These are phyloP conservation scores for Emmonsia crescens DNA, from an alignment of 2,329 filamentous ascomycete genomes.

Conservation along the genomic window DNA sequence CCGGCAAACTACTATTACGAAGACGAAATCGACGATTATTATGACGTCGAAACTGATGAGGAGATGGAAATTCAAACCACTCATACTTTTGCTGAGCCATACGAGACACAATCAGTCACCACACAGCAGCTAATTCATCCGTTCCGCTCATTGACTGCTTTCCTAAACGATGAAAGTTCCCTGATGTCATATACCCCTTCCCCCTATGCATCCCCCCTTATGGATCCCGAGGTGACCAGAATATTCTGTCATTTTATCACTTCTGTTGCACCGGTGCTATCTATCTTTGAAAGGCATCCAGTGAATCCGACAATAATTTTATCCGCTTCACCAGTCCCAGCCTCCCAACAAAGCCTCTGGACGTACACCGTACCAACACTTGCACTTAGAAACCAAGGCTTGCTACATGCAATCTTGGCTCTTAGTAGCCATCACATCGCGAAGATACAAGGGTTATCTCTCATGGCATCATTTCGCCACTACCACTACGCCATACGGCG, in stretches of 20 bases:
- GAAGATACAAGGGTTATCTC: conserved; percentile 61
- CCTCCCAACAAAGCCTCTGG: conserved; percentile 49
- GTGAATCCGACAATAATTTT: conserved; percentile 60
- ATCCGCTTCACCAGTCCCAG: conserved; percentile 49
- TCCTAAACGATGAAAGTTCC: conserved; percentile 37
- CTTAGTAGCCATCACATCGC: conserved; percentile 80
- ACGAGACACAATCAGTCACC: conserved; percentile 25
- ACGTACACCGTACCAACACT: conserved; percentile 72
- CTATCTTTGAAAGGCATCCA: conserved; percentile 74
- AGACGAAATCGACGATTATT: conserved; percentile 51
- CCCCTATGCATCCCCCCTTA: conserved; percentile 58
- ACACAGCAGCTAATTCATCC: conserved; percentile 38
- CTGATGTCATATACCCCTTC: conserved; percentile 58
- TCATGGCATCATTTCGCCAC: conserved; percentile 77
- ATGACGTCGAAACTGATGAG: conserved; percentile 52
- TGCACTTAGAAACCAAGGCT: conserved; percentile 70
- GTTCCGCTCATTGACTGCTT: conserved; percentile 39
- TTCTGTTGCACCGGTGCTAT: conserved; percentile 75
- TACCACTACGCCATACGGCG: conserved; percentile 77
- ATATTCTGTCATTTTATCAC: conserved; percentile 90
- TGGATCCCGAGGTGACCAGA: conserved; percentile 65
- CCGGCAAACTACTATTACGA: conserved; percentile 30
- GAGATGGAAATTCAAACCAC: conserved; percentile 38
- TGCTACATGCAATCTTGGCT: conserved; percentile 85
- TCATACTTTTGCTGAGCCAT: conserved; percentile 21